These are phyloP conservation scores for Physocladia obscura DNA, from an alignment of 192 early-diverging fungal species.

Conservation along the genomic window DNA sequence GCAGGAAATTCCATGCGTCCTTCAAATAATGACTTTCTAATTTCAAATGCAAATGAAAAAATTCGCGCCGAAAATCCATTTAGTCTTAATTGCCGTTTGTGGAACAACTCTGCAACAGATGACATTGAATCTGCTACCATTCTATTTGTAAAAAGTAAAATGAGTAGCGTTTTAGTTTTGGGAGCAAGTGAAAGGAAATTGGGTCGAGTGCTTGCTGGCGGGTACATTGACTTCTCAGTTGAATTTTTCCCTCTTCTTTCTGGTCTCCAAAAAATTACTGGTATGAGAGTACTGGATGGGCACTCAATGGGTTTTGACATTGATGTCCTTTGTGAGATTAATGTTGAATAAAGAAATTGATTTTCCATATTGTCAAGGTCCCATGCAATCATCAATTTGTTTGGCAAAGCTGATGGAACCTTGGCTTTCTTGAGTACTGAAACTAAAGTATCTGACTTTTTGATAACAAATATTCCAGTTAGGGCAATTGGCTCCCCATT, in stretches of 20 bases:
- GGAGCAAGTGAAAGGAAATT: slow-evolving; percentile 59
- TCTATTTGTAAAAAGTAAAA: slow-evolving; percentile 70
- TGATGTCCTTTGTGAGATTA: slow-evolving; percentile 19
- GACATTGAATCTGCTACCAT: slow-evolving; percentile 58
- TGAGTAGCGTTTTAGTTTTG: slow-evolving; percentile 71
- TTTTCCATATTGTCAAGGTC: too few relatives aligned
- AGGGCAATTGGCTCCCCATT: too few relatives aligned
- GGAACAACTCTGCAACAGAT: slow-evolving; percentile 56
- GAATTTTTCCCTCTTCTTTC: slow-evolving; percentile 80
- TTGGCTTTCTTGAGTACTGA: too few relatives aligned
- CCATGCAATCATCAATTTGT: too few relatives aligned
- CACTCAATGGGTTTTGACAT: not conserved
- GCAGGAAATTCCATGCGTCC: too few relatives aligned
- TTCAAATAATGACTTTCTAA: too few relatives aligned
- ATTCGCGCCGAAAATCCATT: slow-evolving; percentile 67
- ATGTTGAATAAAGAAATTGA: not conserved
- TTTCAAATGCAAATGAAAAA: not conserved
- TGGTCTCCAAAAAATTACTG: slow-evolving; percentile 84
- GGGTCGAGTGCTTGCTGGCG: slow-evolving; percentile 62
- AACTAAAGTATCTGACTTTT: too few relatives aligned
- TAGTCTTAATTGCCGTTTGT: slow-evolving; percentile 57
- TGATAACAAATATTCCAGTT: too few relatives aligned
- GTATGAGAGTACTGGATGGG: slow-evolving; percentile 69
- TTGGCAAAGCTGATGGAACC: too few relatives aligned
- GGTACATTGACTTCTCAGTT: slow-evolving; percentile 62